phyloP scores from a whole-genome alignment of 2,329 filamentous ascomycete genomes.

The Aspergillus quadricinctus region DNA sequence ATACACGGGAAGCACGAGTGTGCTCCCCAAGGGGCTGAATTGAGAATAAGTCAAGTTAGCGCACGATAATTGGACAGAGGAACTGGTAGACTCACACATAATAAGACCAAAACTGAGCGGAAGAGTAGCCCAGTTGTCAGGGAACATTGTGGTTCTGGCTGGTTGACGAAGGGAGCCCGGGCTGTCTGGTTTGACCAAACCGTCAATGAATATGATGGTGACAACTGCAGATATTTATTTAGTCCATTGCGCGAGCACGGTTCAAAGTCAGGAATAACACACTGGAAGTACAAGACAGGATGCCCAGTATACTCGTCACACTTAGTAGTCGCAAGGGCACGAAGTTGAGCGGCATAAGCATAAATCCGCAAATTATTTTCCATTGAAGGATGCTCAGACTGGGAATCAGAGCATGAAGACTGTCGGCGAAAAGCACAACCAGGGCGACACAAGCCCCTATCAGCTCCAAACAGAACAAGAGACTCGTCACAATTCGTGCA shows the following conservation, averaged over 20 bases:
- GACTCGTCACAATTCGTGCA: conserved; percentile 74
- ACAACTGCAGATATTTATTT: conserved; percentile 58
- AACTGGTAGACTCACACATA: conserved; percentile 55
- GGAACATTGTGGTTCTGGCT: conserved; percentile 74
- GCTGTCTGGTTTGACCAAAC: conserved; percentile 71
- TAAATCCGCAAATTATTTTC: conserved; percentile 77
- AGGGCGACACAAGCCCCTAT: conserved; percentile 84
- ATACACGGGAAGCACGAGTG: conserved; percentile 80
- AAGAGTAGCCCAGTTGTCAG: conserved; percentile 78
- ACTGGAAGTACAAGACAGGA: conserved; percentile 84
- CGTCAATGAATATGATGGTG: conserved; percentile 77
- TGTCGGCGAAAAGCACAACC: conserved; percentile 90
- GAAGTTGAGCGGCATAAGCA: conserved; percentile 79
- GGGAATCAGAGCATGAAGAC: conserved; percentile 72
- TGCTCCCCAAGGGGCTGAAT: conserved; percentile 61
- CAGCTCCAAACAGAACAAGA: conserved; percentile 84
- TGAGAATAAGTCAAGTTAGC: conserved; percentile 3
- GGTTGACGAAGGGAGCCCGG: conserved; percentile 83
- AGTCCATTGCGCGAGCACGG: background rate
- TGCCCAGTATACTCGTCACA: conserved; percentile 89
- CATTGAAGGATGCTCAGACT: conserved; percentile 65
- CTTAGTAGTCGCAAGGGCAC: conserved; percentile 78
- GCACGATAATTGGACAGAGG: background rate
- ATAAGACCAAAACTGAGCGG: conserved; percentile 86
- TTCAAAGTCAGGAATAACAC: conserved; percentile 40